A percentile compares a stretch with the other conserved stretches of the same genome.
Conservation (phyloP, 495 filamentous ascomycete species). For the Penicillium ochrochloron region DNA sequence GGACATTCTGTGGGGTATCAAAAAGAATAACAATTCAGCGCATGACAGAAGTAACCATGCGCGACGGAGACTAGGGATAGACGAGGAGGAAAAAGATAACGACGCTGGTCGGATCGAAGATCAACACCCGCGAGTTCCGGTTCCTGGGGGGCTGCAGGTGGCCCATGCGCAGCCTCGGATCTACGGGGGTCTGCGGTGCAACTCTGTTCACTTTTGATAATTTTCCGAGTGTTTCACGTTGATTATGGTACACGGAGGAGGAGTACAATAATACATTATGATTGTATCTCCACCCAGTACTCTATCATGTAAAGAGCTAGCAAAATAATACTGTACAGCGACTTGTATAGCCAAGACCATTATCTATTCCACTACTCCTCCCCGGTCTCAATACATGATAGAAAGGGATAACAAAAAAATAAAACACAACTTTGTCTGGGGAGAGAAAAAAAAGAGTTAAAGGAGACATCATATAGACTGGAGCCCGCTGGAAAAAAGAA, state of each 20-base stretch:
- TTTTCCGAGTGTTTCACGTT: background rate
- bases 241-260: background rate
- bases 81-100: slow-evolving; percentile 26
- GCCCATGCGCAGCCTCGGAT: slow-evolving; percentile 21
- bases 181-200: background rate
- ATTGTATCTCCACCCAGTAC: background rate
- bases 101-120: slow-evolving; percentile 26
- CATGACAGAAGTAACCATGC: slow-evolving; percentile 12
- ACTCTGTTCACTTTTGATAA: background rate
- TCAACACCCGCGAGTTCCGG: slow-evolving; percentile 25
- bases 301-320: background rate
- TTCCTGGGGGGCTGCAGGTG: slow-evolving; percentile 20
- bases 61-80: slow-evolving; percentile 2
- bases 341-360: slow-evolving; percentile 21
- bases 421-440: slow-evolving; percentile 39
- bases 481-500: slow-evolving; percentile 34
- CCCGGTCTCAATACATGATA: slow-evolving; percentile 32
- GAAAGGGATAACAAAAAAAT: slow-evolving; percentile 33
- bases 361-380: slow-evolving; percentile 41
- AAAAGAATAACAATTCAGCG: slow-evolving; percentile 9
- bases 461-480: slow-evolving; percentile 38
- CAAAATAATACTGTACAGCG: slow-evolving; percentile 1
- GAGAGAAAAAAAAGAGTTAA: slow-evolving; percentile 27
- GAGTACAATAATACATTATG: background rate
- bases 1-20: slow-evolving; percentile 33